Evolutionary conservation across 169 alveolate genomes (phyloP).

Genomic region (Plasmodium inui): DNA sequence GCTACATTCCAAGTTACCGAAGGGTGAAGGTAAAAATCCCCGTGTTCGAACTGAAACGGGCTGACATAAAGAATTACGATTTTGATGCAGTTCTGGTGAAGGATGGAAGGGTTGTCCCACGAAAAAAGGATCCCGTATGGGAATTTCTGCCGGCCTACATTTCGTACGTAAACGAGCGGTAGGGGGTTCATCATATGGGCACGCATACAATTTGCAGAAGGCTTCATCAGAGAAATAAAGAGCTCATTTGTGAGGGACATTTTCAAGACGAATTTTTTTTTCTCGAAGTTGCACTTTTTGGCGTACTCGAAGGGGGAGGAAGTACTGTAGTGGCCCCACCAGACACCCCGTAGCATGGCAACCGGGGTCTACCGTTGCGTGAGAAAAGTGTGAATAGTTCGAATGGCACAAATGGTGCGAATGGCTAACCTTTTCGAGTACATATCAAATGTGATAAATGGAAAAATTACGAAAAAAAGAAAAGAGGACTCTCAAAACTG

Average conservation of each 20-base stretch:
- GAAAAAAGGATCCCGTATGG: slow-evolving; percentile 21
- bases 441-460: neutral
- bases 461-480: neutral
- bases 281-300: neutral
- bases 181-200: neutral
- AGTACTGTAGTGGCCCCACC: neutral
- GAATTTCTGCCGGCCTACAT: slow-evolving; percentile 4
- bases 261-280: neutral
- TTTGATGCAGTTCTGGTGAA: slow-evolving; percentile 62
- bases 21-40: slow-evolving; percentile 41
- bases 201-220: neutral
- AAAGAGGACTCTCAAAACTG: neutral
- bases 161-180: neutral
- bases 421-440: neutral
- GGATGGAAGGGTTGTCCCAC: slow-evolving; percentile 48
- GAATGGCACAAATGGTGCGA: neutral
- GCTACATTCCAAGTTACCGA: neutral
- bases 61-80: slow-evolving; percentile 19
- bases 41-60: neutral
- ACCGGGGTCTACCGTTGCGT: neutral
- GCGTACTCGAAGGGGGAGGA: neutral
- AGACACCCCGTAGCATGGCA: neutral
- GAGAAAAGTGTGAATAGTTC: neutral
- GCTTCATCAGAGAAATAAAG: neutral
- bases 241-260: neutral